Conservation (phyloP, 2,329 filamentous ascomycete genomes). For the Graphilbum ipis-grandicollis region DNA sequence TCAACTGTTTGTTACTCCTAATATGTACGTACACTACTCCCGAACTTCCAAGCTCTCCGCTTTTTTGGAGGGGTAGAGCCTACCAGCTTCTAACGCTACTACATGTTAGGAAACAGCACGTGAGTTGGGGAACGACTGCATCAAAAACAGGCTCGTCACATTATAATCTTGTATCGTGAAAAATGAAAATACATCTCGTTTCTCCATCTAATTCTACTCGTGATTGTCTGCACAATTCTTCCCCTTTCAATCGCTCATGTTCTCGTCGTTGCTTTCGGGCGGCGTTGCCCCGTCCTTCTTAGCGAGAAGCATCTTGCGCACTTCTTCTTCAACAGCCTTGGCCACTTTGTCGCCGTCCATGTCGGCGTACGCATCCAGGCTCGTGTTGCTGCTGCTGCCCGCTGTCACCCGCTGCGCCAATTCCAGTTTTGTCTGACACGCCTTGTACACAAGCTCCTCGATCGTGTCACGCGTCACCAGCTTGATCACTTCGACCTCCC, state of each 20-base stretch:
- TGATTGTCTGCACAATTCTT: no score
- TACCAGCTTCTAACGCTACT: no score
- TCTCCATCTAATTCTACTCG: no score
- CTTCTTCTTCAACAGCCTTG: constrained; percentile 24
- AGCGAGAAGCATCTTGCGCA: constrained; percentile 23
- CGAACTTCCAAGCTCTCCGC: no score
- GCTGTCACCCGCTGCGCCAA: constrained; percentile 48
- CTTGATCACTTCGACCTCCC: constrained; percentile 78
- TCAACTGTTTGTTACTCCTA: background rate
- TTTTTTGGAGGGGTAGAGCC: no score
- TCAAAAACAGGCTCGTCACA: no score
- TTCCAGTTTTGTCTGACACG: constrained; percentile 84
- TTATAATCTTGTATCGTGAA: no score
- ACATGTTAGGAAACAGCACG: no score
- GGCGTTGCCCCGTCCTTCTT: constrained; percentile 3
- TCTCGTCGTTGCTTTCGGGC: constrained; percentile 3
- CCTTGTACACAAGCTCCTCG: constrained; percentile 81
- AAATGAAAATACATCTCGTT: no score
- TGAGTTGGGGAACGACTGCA: no score
- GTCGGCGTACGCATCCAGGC: constrained; percentile 13
- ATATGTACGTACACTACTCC: no score
- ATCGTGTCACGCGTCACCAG: constrained; percentile 70
- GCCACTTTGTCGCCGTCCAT: constrained; percentile 11
- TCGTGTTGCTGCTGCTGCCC: constrained; percentile 9
- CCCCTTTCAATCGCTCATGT: no score